Evolutionary conservation across 2,329 filamentous ascomycete species (phyloP).

Genomic region (Aureobasidium namibiae): DNA sequence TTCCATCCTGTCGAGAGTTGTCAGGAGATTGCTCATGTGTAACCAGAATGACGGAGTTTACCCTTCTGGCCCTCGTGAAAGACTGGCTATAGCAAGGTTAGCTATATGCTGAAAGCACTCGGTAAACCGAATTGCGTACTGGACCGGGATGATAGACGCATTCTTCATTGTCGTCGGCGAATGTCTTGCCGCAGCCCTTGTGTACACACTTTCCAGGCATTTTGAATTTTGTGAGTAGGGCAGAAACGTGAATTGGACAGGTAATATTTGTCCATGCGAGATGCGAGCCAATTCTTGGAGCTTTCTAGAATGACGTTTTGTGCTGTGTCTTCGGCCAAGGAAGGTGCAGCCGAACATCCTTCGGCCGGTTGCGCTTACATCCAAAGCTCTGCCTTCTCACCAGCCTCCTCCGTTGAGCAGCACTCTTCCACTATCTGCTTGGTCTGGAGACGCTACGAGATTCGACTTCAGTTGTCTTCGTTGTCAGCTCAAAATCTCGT

Average conservation of each 20-base stretch:
- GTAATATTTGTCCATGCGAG: not conserved
- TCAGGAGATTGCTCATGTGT: not conserved
- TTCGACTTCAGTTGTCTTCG: not conserved
- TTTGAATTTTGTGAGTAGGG: not conserved
- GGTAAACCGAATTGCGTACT: not conserved
- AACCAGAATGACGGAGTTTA: conserved; percentile 35
- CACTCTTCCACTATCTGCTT: not conserved
- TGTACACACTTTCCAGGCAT: conserved; percentile 89
- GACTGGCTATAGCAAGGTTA: conserved; percentile 46
- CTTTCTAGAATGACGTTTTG: conserved; percentile 12
- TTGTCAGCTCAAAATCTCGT: no score
- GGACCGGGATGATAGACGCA: conserved; percentile 83
- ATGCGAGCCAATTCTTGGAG: conserved; percentile 12
- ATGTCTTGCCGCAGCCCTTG: conserved; percentile 87
- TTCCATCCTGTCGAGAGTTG: conserved; percentile 68
- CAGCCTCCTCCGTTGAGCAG: not conserved
- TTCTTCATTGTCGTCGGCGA: conserved; percentile 70
- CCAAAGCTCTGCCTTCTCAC: not conserved
- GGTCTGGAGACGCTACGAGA: not conserved
- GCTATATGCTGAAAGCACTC: not conserved
- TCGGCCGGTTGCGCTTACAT: not conserved
- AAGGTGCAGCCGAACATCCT: not conserved
- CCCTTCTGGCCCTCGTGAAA: conserved; percentile 99
- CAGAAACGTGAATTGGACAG: not conserved
- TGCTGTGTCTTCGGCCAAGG: not conserved